A percentile compares a stretch with the other conserved stretches of the same genome.
Conservation (phyloP, 2,329 filamentous ascomycete genomes). For the Emmonsiellopsis sp. region DNA sequence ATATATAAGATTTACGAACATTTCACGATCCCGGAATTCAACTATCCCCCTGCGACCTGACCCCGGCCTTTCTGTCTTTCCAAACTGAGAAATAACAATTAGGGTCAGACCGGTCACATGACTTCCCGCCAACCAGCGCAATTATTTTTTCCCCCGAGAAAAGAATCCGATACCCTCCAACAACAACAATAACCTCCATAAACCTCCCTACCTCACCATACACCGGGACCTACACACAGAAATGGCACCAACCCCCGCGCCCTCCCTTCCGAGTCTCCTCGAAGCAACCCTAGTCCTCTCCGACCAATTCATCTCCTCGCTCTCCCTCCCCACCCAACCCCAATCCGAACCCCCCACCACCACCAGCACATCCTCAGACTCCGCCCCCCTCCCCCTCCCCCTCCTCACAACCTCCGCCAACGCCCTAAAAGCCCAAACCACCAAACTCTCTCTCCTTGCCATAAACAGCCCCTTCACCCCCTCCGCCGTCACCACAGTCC, state of each 20-base stretch:
- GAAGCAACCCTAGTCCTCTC: conserved; percentile 27
- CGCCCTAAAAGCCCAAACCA: conserved; percentile 71
- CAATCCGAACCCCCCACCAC: conserved; percentile 1
- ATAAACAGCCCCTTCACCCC: conserved; percentile 82
- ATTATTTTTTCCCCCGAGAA: no score
- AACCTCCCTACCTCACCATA: background rate
- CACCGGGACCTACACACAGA: background rate
- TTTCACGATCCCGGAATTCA: no score
- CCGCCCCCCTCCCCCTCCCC: conserved; percentile 42
- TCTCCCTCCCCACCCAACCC: conserved; percentile 18
- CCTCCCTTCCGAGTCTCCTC: conserved; percentile 22
- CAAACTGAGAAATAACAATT: no score
- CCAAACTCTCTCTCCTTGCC: conserved; percentile 76
- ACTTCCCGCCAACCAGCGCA: no score
- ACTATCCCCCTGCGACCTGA: no score
- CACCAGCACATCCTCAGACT: conserved; percentile 3
- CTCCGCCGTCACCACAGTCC: conserved; percentile 59
- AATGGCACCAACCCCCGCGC: conserved; percentile 26
- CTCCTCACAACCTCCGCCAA: conserved; percentile 63
- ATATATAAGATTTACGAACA: no score
- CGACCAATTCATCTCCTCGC: conserved; percentile 29
- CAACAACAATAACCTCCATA: no score
- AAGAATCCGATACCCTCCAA: no score
- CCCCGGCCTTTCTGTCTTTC: no score
- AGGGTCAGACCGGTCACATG: no score